These are phyloP conservation scores for Smittium culicis DNA, from an alignment of 371 early-diverging fungal genomes.

Conservation along the genomic window DNA sequence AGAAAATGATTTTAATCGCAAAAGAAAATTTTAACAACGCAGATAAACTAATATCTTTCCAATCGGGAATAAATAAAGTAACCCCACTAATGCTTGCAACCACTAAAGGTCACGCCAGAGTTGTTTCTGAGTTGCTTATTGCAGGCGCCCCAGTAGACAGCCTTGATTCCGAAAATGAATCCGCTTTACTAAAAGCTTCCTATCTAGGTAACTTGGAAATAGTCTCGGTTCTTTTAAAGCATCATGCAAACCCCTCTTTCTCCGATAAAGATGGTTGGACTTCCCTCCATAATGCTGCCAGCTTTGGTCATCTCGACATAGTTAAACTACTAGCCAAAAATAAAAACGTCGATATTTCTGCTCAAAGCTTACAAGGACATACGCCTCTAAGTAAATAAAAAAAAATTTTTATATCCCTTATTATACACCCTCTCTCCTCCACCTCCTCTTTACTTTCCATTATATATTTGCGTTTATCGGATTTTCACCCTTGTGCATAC, in stretches of 20 bases:
- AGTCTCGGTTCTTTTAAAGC: slow-evolving; percentile 46
- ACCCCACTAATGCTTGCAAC: slow-evolving; percentile 55
- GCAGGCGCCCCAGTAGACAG: slow-evolving; percentile 50
- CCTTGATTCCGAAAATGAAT: slow-evolving; percentile 59
- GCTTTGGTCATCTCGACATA: slow-evolving; percentile 43
- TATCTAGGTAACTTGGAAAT: slow-evolving; percentile 49
- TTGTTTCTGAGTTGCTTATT: slow-evolving; percentile 47
- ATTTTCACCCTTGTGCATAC: no score
- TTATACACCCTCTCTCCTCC: no score
- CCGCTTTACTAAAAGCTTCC: slow-evolving; percentile 63
- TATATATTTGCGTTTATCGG: no score
- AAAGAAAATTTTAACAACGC: slow-evolving; percentile 10
- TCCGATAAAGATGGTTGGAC: slow-evolving; percentile 77
- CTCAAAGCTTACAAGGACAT: slow-evolving; percentile 48
- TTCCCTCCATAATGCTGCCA: slow-evolving; percentile 63
- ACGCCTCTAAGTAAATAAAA: no score
- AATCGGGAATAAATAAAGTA: slow-evolving; percentile 41
- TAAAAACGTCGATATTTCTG: slow-evolving; percentile 39
- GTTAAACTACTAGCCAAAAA: slow-evolving; percentile 42
- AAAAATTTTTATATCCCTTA: no score
- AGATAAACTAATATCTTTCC: slow-evolving; percentile 16
- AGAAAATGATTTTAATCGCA: slow-evolving; percentile 20
- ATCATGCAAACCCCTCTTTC: slow-evolving; percentile 46
- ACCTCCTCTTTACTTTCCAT: no score
- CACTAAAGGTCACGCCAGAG: slow-evolving; percentile 48